Evolutionary conservation across 257 asterid genomes (phyloP), one percentile per base, ranked within the genome.

Genomic region (Rehmannia glutinosa): DNA sequence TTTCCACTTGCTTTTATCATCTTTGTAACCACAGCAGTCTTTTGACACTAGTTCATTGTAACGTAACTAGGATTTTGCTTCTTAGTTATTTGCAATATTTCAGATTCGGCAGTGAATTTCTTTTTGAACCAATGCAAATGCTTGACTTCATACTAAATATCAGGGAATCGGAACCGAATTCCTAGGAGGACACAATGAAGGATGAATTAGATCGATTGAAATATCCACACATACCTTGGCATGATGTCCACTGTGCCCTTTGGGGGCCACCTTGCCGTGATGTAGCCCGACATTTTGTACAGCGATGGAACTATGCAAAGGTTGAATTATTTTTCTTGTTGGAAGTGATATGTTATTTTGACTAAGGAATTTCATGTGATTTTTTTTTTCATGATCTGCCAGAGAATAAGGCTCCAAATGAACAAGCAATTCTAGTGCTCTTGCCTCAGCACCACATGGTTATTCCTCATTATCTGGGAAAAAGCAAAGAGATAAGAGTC

Each of bases 361-460:
- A 19, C 28, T 32, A 8, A 38, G 5, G 20, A 61, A 39, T 41
- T 74, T 69, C 33, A 38, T 62, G 60, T 56, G 58, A 67, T n/a
- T 58, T 86, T 63, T 32, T 56, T 47, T 73, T 65, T 62, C 64
- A 16, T 67, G 53, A 70, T 72, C 70, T 73, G 47, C 53, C 85
- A 89, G 98, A 85, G 98, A 89, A 83, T 68, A 92, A 89, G 77
- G 98, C 98, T 73, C 87, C 87, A 45, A 75, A 77, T 68, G 98
- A 89, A 77, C 89, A 83, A 64, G 75, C 90, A 56, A 89, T 92
- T 75, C 98, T 97, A 49, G 79, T 92, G 58, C 98, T 92, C 70
- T 72, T 92, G 87, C 98, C 98, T 76, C 96, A 86, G 71, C 97
- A 92, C 32, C 94, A 92, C 88, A 92, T 89, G 97, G 98, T 92